These are phyloP conservation scores for Globisporangium abappressorium DNA, from an alignment of 352 stramenopile genomes.

Conservation along the genomic window DNA sequence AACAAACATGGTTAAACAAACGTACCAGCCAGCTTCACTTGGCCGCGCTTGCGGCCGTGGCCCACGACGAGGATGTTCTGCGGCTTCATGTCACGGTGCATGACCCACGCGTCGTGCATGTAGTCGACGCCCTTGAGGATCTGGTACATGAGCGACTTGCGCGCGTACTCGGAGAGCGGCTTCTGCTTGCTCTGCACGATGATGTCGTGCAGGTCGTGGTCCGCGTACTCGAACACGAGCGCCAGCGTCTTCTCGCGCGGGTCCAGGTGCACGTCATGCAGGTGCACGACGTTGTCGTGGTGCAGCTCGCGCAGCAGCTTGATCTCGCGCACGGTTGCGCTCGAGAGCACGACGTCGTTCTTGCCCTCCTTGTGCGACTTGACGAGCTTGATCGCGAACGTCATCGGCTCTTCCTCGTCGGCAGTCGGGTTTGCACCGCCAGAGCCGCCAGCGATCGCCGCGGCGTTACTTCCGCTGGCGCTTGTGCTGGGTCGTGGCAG, in stretches of 20 bases:
- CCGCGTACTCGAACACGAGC: constrained; percentile 88
- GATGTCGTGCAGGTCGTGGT: constrained; percentile 89
- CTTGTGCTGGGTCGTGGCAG: constrained; percentile 30
- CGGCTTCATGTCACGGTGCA: constrained; percentile 93
- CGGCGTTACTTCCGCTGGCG: not conserved
- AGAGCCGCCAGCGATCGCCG: constrained; percentile 4
- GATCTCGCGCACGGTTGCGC: constrained; percentile 87
- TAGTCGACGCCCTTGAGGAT: constrained; percentile 92
- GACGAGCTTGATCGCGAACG: constrained; percentile 88
- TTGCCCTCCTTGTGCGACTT: constrained; percentile 90
- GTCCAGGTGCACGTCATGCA: constrained; percentile 87
- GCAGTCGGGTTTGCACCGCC: constrained; percentile 1
- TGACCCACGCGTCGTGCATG: constrained; percentile 92
- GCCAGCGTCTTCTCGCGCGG: constrained; percentile 78
- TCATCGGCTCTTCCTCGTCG: constrained; percentile 77
- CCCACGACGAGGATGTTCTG: constrained; percentile 92
- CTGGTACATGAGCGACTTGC: constrained; percentile 92
- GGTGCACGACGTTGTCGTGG: constrained; percentile 84
- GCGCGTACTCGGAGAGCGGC: constrained; percentile 88
- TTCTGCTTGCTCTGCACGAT: constrained; percentile 88
- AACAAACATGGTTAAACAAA: not conserved
- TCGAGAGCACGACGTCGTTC: constrained; percentile 88
- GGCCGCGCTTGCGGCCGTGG: constrained; percentile 73
- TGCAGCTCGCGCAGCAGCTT: constrained; percentile 87
- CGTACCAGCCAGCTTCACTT: constrained; percentile 77